A percentile compares a stretch with the other conserved stretches of the same genome.
phyloP scores from a whole-genome alignment of 208 protist species.

The Wallacemonas rigidus region DNA sequence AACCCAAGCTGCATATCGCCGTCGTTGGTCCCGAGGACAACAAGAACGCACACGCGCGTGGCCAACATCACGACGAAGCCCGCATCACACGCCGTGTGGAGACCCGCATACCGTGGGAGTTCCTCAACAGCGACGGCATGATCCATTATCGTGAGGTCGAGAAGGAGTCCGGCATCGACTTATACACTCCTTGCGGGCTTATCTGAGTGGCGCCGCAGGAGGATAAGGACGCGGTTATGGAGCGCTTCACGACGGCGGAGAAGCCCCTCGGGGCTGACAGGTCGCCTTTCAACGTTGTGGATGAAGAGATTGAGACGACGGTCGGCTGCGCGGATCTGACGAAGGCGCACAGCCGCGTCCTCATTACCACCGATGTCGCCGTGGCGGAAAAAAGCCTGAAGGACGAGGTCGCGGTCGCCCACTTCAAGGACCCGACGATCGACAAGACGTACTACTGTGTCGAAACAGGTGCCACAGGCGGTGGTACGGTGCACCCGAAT shows the following conservation, averaged over 20 bases:
- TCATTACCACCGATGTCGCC: background rate
- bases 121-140: slow-evolving; percentile 26
- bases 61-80: slow-evolving; percentile 35
- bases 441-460: slow-evolving; percentile 24
- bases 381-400: background rate
- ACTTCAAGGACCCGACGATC: slow-evolving; percentile 14
- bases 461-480: slow-evolving; percentile 22
- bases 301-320: background rate
- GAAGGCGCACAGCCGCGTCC: background rate
- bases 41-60: slow-evolving; percentile 22
- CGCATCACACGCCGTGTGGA: slow-evolving; percentile 31
- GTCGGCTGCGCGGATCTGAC: background rate
- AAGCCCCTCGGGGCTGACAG: background rate
- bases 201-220: slow-evolving; percentile 19
- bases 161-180: slow-evolving; percentile 21
- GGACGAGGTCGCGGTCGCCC: slow-evolving; percentile 9
- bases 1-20: slow-evolving; percentile 17
- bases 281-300: slow-evolving; percentile 11
- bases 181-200: slow-evolving; percentile 26
- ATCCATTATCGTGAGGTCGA: slow-evolving; percentile 26
- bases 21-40: slow-evolving; percentile 27
- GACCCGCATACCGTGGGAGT: slow-evolving; percentile 12
- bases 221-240: slow-evolving; percentile 11
- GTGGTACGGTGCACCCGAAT: slow-evolving; percentile 31
- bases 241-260: slow-evolving; percentile 9